These are phyloP conservation scores for Thermomucor indicae-seudaticae DNA, from an alignment of 371 early-diverging fungal genomes.

Conservation along the genomic window DNA sequence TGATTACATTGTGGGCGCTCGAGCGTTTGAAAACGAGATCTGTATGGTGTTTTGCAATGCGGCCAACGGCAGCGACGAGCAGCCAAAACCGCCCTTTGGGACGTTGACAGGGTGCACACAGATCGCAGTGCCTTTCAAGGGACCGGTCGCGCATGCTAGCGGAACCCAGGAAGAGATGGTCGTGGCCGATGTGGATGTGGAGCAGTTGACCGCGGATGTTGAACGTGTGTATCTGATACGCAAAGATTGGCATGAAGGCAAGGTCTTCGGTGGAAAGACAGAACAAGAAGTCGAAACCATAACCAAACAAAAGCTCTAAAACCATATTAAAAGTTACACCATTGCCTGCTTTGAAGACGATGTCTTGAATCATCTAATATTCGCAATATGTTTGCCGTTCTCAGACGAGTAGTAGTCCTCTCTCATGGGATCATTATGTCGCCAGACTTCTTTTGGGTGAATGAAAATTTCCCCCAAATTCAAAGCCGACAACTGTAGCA, in stretches of 20 bases:
- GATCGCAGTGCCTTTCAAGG: constrained; percentile 35
- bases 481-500: too few species aligned
- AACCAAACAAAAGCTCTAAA: too few species aligned
- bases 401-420: too few species aligned
- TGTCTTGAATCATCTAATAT: too few species aligned
- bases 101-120: constrained; percentile 22
- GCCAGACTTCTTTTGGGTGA: too few species aligned
- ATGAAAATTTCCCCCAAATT: too few species aligned
- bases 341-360: too few species aligned
- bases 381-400: too few species aligned
- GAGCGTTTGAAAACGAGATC: constrained; percentile 31
- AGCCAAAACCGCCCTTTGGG: constrained; percentile 14
- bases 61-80: constrained; percentile 5
- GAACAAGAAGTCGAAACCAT: constrained; percentile 5
- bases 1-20: constrained; percentile 18
- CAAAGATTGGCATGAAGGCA: constrained; percentile 27
- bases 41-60: constrained; percentile 28
- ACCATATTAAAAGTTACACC: too few species aligned
- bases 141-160: constrained; percentile 16
- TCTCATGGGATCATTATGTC: too few species aligned
- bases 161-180: constrained; percentile 28
- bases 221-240: constrained; percentile 27
- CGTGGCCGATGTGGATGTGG: constrained; percentile 21
- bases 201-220: constrained; percentile 18
- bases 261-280: constrained; percentile 10